Evolutionary conservation across 2,329 filamentous ascomycete species (phyloP), one percentile per base, ranked within the genome.

Genomic region (Aureobasidium subglaciale): DNA sequence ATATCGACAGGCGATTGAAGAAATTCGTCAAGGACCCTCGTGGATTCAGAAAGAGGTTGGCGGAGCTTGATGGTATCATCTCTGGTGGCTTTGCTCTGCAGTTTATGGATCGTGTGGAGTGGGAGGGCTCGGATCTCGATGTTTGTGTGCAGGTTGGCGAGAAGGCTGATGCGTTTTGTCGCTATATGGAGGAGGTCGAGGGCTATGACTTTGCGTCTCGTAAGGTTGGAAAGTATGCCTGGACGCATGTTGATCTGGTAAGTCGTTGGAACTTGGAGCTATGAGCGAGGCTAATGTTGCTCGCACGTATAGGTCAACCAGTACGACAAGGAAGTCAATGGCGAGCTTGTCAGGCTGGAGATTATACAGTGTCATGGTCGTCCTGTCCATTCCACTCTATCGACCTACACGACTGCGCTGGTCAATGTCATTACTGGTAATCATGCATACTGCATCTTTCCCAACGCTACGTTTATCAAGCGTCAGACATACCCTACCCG

Each of bases 381-480:
- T 27, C 54, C 54, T 15, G 25, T 56, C 16, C 32, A 49, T 22
- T 49, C 54, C 16, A 46, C 35, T 4, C 42, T 56, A 3, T 43
- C 34, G 20, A 48, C 41, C n/a, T 56, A 56, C 54, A 56, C 42
- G 18, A 56, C 54, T 25, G 42, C 42, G 11, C 27, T 56, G 42
- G 43, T 27, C 18, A 56, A 56, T 27, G 43, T 42, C 16, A 41
- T 56, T 15, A 42, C 54, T 4, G 42, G 35, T 25, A 41, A 34
- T 18, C 32, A 46, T 34, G 54, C 54, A 13, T 56, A 41, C 20
- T 25, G 38, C n/a, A 5, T 54, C 29, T 54, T 54, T 27, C 50
- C 50, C 5, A 43, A 54, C 9, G 37, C 50, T 25, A 54, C 50
- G 3, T 43, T 54, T 20, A 25, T 43, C 20, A 43, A 54, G 9